A percentile compares a stretch with the other conserved stretches of the same genome.
Evolutionary conservation across 352 stramenopile species (phyloP).

Genomic region (Pilasporangium apinafurcum): DNA sequence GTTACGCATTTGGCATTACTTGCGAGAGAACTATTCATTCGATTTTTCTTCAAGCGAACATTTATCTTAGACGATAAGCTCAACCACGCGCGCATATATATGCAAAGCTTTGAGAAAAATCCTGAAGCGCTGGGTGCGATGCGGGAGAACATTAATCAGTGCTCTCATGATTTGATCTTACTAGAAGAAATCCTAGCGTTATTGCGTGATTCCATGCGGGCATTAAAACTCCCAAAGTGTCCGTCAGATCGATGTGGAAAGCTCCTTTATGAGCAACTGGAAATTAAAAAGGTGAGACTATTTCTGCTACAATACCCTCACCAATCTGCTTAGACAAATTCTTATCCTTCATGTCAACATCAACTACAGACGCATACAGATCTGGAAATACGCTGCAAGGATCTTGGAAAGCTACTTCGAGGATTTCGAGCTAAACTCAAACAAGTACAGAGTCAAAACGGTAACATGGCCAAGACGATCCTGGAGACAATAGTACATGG

Average conservation of each 20-base stretch:
- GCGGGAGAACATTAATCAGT: slow-evolving; percentile 85
- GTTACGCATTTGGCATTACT: slow-evolving; percentile 92
- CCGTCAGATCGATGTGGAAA: slow-evolving; percentile 83
- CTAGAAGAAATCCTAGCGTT: slow-evolving; percentile 96
- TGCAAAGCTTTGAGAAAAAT: slow-evolving; percentile 90
- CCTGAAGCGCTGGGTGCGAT: slow-evolving; percentile 87
- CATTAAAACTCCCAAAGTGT: slow-evolving; percentile 88
- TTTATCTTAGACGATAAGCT: slow-evolving; percentile 96
- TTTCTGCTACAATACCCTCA: slow-evolving; percentile 13
- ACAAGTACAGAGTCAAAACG: slow-evolving; percentile 75
- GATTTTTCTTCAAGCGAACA: slow-evolving; percentile 92
- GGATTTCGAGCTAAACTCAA: slow-evolving; percentile 89
- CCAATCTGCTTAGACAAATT: neutral
- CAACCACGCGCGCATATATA: slow-evolving; percentile 87
- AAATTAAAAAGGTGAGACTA: slow-evolving; percentile 63
- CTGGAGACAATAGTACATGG: slow-evolving; percentile 53
- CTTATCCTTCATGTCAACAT: neutral
- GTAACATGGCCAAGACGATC: slow-evolving; percentile 69
- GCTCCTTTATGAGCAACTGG: slow-evolving; percentile 91
- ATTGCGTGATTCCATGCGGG: slow-evolving; percentile 90
- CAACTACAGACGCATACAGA: slow-evolving; percentile 44
- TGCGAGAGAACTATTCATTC: slow-evolving; percentile 91
- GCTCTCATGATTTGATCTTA: slow-evolving; percentile 93
- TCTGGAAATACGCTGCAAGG: slow-evolving; percentile 88
- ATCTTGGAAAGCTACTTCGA: slow-evolving; percentile 90